A percentile compares a stretch with the other conserved stretches of the same genome.
These are phyloP conservation scores for Podaxis rugospora DNA, from an alignment of 768 basidiomycete species.

Conservation along the genomic window DNA sequence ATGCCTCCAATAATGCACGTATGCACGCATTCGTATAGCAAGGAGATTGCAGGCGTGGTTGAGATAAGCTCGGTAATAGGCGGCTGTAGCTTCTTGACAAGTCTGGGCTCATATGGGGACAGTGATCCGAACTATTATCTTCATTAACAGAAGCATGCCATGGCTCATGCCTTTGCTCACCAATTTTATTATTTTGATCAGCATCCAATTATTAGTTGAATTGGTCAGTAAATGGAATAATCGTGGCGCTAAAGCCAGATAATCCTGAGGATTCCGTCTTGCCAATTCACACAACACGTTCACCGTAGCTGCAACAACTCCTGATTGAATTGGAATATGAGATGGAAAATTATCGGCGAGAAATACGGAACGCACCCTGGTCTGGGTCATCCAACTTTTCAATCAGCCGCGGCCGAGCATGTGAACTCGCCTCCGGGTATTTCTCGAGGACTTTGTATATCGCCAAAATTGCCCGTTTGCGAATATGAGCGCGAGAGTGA, in stretches of 20 bases:
- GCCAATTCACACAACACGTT: constrained; percentile 94
- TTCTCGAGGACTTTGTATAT: constrained; percentile 77
- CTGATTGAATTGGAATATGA: constrained; percentile 30
- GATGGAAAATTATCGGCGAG: background rate
- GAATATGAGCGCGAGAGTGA: constrained; percentile 83
- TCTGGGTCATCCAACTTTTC: constrained; percentile 82
- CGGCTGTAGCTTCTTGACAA: constrained; percentile 90
- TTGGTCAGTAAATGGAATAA: constrained; percentile 91
- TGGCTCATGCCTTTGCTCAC: constrained; percentile 35
- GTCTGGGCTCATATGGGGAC: constrained; percentile 86
- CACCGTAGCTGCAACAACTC: constrained; percentile 90
- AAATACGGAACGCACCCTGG: constrained; percentile 40
- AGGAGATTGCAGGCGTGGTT: constrained; percentile 91
- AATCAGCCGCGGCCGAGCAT: constrained; percentile 63
- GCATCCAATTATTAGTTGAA: constrained; percentile 98
- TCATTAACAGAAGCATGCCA: background rate
- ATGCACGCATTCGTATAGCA: constrained; percentile 97
- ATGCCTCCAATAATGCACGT: constrained; percentile 98
- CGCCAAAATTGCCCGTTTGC: constrained; percentile 86
- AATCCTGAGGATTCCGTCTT: constrained; percentile 71
- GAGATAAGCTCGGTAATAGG: constrained; percentile 95
- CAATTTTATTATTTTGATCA: constrained; percentile 97
- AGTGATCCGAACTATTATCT: constrained; percentile 79
- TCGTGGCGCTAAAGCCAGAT: constrained; percentile 85
- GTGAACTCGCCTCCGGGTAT: constrained; percentile 73